These are phyloP conservation scores for Dioszegia aurantiaca DNA, from an alignment of 768 basidiomycete genomes.

Conservation along the genomic window DNA sequence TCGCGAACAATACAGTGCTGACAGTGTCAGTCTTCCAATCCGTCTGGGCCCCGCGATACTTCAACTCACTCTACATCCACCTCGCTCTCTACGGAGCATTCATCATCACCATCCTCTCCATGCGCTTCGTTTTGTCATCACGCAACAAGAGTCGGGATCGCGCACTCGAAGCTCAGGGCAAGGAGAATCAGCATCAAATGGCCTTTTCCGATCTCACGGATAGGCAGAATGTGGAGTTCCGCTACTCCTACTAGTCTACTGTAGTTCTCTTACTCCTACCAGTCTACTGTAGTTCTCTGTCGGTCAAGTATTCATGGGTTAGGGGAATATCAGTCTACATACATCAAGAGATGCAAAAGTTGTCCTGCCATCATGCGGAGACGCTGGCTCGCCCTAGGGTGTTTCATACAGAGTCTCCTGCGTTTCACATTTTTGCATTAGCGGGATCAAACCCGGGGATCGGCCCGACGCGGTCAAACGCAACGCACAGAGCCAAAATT, in stretches of 20 bases:
- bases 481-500: not conserved
- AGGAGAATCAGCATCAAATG: constrained; percentile 5
- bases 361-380: no score
- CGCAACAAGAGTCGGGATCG: constrained; percentile 31
- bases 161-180: not conserved
- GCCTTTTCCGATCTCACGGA: constrained; percentile 33
- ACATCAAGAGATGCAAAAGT: no score
- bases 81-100: constrained; percentile 56
- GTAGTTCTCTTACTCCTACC: no score
- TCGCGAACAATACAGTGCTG: not conserved
- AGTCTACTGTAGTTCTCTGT: no score
- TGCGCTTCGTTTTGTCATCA: constrained; percentile 56
- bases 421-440: no score
- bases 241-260: no score
- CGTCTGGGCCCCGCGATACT: constrained; percentile 57
- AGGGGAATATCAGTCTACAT: no score
- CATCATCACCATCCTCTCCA: constrained; percentile 52
- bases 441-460: not conserved
- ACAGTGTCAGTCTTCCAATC: constrained; percentile 55
- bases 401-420: no score
- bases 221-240: constrained; percentile 18
- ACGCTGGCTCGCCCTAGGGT: no score
- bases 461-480: no score
- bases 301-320: no score
- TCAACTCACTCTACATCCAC: constrained; percentile 57